phyloP scores from a whole-genome alignment of 257 asterid species.

The Coffea eugenioides region DNA sequence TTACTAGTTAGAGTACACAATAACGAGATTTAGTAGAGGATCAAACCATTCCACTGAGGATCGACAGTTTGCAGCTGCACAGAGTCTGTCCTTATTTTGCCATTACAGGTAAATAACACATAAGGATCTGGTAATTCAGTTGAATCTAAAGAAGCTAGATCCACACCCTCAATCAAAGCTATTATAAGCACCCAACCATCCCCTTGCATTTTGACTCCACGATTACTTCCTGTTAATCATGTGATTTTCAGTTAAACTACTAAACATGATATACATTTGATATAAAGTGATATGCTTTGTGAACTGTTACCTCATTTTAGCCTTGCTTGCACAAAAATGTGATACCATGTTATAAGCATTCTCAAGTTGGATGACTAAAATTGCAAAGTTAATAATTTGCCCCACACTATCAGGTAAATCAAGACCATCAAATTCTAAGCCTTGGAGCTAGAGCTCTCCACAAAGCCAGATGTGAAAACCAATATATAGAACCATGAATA shows the following conservation, averaged over 20 bases:
- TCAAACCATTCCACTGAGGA: constrained; percentile 85
- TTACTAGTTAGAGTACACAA: background rate
- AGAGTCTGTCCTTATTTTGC: constrained; percentile 88
- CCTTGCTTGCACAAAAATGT: constrained; percentile 73
- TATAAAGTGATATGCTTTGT: background rate
- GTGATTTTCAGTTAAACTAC: background rate
- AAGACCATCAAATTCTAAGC: constrained; percentile 69
- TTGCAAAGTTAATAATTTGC: constrained; percentile 57
- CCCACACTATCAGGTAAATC: constrained; percentile 92
- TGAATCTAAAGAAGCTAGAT: constrained; percentile 49
- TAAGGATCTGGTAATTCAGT: constrained; percentile 69
- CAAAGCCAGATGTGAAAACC: constrained; percentile 56
- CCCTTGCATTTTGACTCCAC: constrained; percentile 80
- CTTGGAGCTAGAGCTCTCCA: constrained; percentile 43
- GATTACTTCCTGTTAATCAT: constrained; percentile 63
- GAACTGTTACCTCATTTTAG: constrained; percentile 55
- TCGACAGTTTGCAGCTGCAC: constrained; percentile 82
- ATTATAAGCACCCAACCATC: constrained; percentile 95
- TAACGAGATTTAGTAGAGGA: background rate
- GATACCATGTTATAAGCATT: constrained; percentile 63
- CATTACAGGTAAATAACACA: constrained; percentile 85
- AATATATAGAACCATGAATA: constrained; percentile 48
- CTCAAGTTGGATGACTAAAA: constrained; percentile 62
- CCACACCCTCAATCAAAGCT: constrained; percentile 70
- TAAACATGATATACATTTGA: background rate